Evolutionary conservation across 2,329 filamentous ascomycete species (phyloP).

Genomic region (Phialophora verrucosa): DNA sequence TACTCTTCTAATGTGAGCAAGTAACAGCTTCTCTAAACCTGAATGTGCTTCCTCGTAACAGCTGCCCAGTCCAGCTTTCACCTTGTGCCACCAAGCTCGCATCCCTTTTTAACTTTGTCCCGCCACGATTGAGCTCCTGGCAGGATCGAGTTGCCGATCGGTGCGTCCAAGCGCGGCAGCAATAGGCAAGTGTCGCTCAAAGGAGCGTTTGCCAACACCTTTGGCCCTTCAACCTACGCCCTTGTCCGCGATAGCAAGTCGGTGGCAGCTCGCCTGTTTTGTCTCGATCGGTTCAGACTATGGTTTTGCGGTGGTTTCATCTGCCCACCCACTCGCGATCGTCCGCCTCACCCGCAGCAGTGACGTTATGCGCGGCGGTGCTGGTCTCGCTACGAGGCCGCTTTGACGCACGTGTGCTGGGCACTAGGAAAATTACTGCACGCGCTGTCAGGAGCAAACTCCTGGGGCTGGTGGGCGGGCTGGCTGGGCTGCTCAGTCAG

Average conservation of each 20-base stretch:
- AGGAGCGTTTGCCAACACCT: neutral
- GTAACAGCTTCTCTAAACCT: neutral
- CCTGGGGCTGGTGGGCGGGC: constrained; percentile 7
- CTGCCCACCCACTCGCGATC: constrained; percentile 9
- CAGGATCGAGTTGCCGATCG: neutral
- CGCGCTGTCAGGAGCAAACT: constrained; percentile 4
- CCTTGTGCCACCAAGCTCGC: neutral
- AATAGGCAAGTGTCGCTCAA: neutral
- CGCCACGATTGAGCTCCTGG: neutral
- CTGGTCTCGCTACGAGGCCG: constrained; percentile 19
- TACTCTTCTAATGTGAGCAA: neutral
- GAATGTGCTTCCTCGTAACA: neutral
- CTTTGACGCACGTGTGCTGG: constrained; percentile 17
- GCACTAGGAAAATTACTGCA: neutral
- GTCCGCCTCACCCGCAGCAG: constrained; percentile 9
- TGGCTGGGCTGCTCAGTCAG: constrained; percentile 5
- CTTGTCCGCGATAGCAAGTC: neutral
- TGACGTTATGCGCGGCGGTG: constrained; percentile 11
- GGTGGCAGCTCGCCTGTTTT: constrained; percentile 2
- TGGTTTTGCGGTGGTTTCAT: neutral
- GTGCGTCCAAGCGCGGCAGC: neutral
- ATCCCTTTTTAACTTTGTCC: neutral
- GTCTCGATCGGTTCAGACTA: neutral
- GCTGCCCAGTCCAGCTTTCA: neutral
- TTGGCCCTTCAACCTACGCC: neutral